phyloP scores from a whole-genome alignment of 108 stramenopile genomes.

The Pseudonitzschia multiseries region DNA sequence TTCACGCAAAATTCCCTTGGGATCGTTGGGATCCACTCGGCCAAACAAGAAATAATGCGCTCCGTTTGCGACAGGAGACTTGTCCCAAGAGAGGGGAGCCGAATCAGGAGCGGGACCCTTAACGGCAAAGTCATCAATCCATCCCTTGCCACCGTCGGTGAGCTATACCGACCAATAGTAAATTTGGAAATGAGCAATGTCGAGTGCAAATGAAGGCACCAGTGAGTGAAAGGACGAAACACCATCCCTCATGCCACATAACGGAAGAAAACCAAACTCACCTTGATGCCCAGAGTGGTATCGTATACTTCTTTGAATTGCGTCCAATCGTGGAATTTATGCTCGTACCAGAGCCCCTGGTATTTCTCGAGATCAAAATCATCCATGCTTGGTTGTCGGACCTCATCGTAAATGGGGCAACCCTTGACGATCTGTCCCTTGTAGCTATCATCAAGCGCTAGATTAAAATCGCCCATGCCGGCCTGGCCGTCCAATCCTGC shows the following conservation, averaged over 20 bases:
- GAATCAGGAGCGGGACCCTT: conserved; percentile 84
- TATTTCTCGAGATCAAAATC: conserved; percentile 86
- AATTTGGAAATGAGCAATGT: not conserved
- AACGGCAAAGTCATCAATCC: conserved; percentile 90
- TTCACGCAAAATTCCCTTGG: conserved; percentile 84
- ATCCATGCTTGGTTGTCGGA: conserved; percentile 84
- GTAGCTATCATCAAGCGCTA: conserved; percentile 84
- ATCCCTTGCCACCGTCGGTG: conserved; percentile 61
- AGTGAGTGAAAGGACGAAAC: not conserved
- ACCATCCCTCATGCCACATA: not conserved
- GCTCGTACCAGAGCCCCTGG: conserved; percentile 90
- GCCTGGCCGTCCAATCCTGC: conserved; percentile 83
- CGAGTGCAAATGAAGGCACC: not conserved
- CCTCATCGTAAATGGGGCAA: conserved; percentile 87
- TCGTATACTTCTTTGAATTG: conserved; percentile 95
- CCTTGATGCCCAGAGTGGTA: conserved; percentile 86
- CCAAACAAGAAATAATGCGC: conserved; percentile 93
- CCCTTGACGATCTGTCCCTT: conserved; percentile 81
- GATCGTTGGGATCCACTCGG: conserved; percentile 79
- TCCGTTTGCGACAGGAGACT: conserved; percentile 89
- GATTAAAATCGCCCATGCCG: conserved; percentile 83
- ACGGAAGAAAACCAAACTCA: conserved; percentile 31
- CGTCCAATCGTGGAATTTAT: conserved; percentile 92
- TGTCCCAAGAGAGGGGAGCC: conserved; percentile 82
- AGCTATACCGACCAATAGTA: conserved; percentile 29